These are phyloP conservation scores for Fusarium pilosicola DNA, from an alignment of 2,329 filamentous ascomycete genomes.

Conservation along the genomic window DNA sequence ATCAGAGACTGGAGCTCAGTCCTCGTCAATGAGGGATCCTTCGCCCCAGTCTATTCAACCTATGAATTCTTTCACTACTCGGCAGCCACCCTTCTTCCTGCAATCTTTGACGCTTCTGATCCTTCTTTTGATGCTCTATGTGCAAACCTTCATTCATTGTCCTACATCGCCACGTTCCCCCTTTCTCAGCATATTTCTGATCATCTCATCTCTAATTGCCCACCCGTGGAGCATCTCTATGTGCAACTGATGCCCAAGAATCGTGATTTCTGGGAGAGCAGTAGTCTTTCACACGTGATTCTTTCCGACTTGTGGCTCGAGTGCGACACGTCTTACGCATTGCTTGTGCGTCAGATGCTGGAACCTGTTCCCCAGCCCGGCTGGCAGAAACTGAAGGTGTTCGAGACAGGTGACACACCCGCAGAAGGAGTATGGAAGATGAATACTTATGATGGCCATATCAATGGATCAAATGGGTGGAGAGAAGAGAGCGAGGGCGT, in stretches of 20 bases:
- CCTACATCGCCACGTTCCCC: slow-evolving; percentile 75
- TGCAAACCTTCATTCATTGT: slow-evolving; percentile 59
- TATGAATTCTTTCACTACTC: slow-evolving; percentile 76
- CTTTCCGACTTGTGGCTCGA: slow-evolving; percentile 63
- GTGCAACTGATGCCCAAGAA: slow-evolving; percentile 59
- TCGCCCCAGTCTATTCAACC: slow-evolving; percentile 73
- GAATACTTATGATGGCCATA: slow-evolving; percentile 54
- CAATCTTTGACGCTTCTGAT: slow-evolving; percentile 57
- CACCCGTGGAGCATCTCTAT: slow-evolving; percentile 62
- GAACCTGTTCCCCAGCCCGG: slow-evolving; percentile 38
- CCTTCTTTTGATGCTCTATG: slow-evolving; percentile 49
- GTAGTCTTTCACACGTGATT: slow-evolving; percentile 54
- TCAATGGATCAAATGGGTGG: slow-evolving; percentile 53
- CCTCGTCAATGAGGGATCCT: slow-evolving; percentile 79
- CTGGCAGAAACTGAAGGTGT: slow-evolving; percentile 57
- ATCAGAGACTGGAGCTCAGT: slow-evolving; percentile 72
- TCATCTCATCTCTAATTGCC: slow-evolving; percentile 58
- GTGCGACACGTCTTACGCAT: slow-evolving; percentile 60
- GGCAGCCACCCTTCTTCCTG: slow-evolving; percentile 69
- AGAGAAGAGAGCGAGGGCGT: slow-evolving; percentile 56
- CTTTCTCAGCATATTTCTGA: slow-evolving; percentile 68
- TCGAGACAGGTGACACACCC: slow-evolving; percentile 61
- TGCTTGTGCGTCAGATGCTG: slow-evolving; percentile 56
- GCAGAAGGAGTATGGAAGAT: slow-evolving; percentile 59
- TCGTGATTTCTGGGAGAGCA: slow-evolving; percentile 50